phyloP scores from a whole-genome alignment of 768 basidiomycete species.

The Plicaturopsis crispa region DNA sequence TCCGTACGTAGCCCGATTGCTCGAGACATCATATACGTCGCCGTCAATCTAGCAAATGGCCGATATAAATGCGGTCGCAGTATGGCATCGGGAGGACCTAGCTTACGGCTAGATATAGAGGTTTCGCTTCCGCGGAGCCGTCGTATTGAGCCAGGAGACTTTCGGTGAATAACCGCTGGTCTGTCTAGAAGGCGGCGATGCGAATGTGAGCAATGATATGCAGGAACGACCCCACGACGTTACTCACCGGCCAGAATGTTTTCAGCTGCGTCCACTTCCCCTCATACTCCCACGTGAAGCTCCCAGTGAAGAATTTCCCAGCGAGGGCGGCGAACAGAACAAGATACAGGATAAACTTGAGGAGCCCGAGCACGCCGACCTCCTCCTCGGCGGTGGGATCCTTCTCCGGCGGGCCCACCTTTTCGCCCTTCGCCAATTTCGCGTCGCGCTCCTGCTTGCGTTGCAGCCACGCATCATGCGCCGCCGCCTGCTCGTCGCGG shows the following conservation, averaged over 20 bases:
- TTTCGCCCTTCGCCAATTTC: constrained; percentile 67
- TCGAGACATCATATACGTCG: constrained; percentile 89
- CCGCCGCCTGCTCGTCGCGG: constrained; percentile 49
- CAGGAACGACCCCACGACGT: no score
- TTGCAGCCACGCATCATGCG: constrained; percentile 58
- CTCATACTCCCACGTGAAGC: constrained; percentile 78
- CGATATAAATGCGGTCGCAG: constrained; percentile 9
- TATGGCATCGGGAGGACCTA: constrained; percentile 2
- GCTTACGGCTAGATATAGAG: constrained; percentile 80
- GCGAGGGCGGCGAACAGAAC: constrained; percentile 48
- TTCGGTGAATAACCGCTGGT: constrained; percentile 73
- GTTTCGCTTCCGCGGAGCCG: constrained; percentile 54
- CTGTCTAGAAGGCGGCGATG: constrained; percentile 32
- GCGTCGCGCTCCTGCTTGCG: constrained; percentile 66
- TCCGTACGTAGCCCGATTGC: constrained; percentile 69
- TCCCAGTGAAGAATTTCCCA: constrained; percentile 84
- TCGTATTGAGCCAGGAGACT: constrained; percentile 56
- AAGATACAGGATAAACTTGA: constrained; percentile 61
- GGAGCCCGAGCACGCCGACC: constrained; percentile 53
- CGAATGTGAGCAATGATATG: no score
- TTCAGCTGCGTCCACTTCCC: constrained; percentile 53
- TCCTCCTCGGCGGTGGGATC: constrained; percentile 69
- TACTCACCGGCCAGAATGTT: constrained; percentile 56
- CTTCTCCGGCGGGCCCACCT: constrained; percentile 61
- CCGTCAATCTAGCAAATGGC: constrained; percentile 65